Conservation (phyloP, 129 eudicot species). For the Sambucus nigra region DNA sequence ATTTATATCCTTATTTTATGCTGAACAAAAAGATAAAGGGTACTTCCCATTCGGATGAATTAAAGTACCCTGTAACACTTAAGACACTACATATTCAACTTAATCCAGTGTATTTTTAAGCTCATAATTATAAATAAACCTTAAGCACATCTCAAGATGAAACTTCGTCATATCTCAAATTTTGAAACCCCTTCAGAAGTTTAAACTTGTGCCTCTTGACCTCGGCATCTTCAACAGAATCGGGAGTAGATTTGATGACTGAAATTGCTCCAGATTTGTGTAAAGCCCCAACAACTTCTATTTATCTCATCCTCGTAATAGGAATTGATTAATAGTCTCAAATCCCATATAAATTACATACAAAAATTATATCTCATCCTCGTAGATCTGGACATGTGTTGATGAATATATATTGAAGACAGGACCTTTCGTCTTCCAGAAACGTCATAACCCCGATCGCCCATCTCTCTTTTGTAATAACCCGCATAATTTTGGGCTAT, state of each 20-base stretch:
- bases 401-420: too few species aligned
- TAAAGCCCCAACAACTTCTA: slow-evolving; percentile 60
- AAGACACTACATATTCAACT: background rate
- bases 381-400: too few species aligned
- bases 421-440: too few species aligned
- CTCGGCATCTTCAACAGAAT: slow-evolving; percentile 45
- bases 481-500: too few species aligned
- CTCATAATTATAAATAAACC: background rate
- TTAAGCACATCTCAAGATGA: slow-evolving; percentile 7
- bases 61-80: background rate
- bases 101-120: background rate
- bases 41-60: background rate
- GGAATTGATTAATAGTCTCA: too few species aligned
- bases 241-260: slow-evolving; percentile 54
- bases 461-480: too few species aligned
- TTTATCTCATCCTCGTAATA: too few species aligned
- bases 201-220: slow-evolving; percentile 45
- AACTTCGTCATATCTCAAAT: slow-evolving; percentile 22
- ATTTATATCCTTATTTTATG: too few species aligned
- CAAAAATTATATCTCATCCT: too few species aligned
- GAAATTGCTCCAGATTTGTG: slow-evolving; percentile 65
- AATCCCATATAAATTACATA: too few species aligned
- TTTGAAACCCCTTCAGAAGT: slow-evolving; percentile 53
- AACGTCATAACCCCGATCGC: too few species aligned
- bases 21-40: too few species aligned